A percentile compares a stretch with the other conserved stretches of the same genome.
phyloP scores from a whole-genome alignment of 805 yeast species.

The Cyberlindnera saturnus region DNA sequence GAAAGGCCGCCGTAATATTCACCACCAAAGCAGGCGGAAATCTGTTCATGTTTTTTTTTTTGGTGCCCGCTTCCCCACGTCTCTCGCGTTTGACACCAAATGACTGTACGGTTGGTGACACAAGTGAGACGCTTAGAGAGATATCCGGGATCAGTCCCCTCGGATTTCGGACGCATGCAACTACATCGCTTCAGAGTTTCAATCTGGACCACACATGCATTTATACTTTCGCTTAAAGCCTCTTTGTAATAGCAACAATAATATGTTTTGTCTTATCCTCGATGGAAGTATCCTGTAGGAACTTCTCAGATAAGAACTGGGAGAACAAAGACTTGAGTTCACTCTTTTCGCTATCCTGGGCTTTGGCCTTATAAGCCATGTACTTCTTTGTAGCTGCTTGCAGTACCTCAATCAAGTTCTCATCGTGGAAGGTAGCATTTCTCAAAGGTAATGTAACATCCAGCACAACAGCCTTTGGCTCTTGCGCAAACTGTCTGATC shows the following conservation, averaged over 20 bases:
- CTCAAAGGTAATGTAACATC: constrained; percentile 69
- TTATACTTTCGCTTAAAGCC: constrained; percentile 7
- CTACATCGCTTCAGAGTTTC: too few relatives aligned
- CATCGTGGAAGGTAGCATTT: constrained; percentile 33
- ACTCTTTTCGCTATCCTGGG: constrained; percentile 25
- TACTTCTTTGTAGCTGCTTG: constrained; percentile 69
- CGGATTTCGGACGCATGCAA: too few relatives aligned
- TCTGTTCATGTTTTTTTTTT: neutral
- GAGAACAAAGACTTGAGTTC: constrained; percentile 26
- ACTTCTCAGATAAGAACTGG: constrained; percentile 17
- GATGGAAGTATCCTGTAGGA: constrained; percentile 27
- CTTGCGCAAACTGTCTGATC: constrained; percentile 34
- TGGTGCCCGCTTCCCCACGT: neutral
- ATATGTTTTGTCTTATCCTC: constrained; percentile 18
- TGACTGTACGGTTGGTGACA: too few relatives aligned
- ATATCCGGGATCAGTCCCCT: too few relatives aligned
- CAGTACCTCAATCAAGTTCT: constrained; percentile 49
- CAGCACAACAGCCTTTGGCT: constrained; percentile 35
- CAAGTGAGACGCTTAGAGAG: too few relatives aligned
- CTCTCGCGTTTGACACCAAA: too few relatives aligned
- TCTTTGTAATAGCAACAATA: constrained; percentile 20
- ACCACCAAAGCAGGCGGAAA: too few relatives aligned
- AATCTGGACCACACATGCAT: neutral
- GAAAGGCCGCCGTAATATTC: too few relatives aligned
- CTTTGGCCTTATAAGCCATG: constrained; percentile 49